Conservation (phyloP, 495 filamentous ascomycete genomes). For the Chaetomium cochliodes region DNA sequence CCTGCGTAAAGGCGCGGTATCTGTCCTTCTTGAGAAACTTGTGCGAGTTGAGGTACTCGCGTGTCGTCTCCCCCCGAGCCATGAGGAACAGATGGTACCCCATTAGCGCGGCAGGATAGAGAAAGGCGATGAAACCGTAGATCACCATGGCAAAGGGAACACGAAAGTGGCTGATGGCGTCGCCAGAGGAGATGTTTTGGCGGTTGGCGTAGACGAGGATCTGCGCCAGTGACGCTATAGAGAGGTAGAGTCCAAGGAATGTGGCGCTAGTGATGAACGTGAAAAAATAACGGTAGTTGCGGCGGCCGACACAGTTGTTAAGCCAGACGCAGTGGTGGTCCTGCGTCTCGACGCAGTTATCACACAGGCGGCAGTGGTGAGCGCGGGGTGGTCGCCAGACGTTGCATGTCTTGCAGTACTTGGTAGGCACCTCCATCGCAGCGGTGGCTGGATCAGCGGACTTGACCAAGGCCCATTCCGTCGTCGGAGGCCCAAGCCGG, state of each 20-base stretch:
- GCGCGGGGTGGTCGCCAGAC: conserved; percentile 95
- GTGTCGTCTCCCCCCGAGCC: conserved; percentile 86
- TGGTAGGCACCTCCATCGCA: conserved; percentile 94
- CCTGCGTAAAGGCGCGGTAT: conserved; percentile 86
- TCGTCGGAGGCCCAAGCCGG: conserved; percentile 75
- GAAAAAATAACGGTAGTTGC: conserved; percentile 98
- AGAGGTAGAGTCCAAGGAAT: conserved; percentile 71
- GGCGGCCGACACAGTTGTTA: conserved; percentile 95
- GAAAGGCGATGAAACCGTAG: conserved; percentile 68
- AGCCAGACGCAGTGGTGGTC: conserved; percentile 99
- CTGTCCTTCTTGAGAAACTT: conserved; percentile 91
- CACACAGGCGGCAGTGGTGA: conserved; percentile 94
- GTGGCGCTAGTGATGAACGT: conserved; percentile 76
- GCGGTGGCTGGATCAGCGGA: conserved; percentile 68
- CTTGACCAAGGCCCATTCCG: conserved; percentile 87
- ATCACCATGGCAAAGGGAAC: conserved; percentile 89
- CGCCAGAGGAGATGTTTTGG: conserved; percentile 61
- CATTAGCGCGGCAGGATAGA: conserved; percentile 81
- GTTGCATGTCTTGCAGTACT: conserved; percentile 95
- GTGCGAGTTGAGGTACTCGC: conserved; percentile 92
- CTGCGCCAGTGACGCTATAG: conserved; percentile 74
- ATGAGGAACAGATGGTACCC: conserved; percentile 89
- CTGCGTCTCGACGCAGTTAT: conserved; percentile 95
- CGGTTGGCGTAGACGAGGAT: conserved; percentile 66
- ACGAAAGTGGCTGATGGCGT: conserved; percentile 64